These are phyloP conservation scores for Incumbomyces lentus DNA, from an alignment of 2,329 filamentous ascomycete genomes.

Conservation along the genomic window DNA sequence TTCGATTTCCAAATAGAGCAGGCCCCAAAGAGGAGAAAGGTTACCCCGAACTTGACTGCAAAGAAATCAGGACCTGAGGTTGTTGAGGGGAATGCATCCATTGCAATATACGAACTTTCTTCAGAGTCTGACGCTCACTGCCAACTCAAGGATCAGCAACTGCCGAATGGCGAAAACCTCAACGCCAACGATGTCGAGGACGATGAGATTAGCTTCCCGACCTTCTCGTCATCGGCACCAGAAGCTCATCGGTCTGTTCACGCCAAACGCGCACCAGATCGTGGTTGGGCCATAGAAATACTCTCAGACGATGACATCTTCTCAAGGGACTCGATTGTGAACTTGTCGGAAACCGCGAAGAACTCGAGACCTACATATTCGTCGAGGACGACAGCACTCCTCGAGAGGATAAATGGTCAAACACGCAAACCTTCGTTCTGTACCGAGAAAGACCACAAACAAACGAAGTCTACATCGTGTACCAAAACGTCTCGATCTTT, in stretches of 20 bases:
- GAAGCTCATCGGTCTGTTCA: slow-evolving; percentile 12
- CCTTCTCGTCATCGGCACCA: slow-evolving; percentile 33
- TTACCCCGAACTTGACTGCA: slow-evolving; percentile 13
- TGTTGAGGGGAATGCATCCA: neutral
- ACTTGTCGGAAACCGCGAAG: slow-evolving; percentile 8
- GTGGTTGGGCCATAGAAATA: slow-evolving; percentile 24
- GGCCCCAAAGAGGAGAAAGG: slow-evolving; percentile 25
- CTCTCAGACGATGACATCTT: slow-evolving; percentile 27
- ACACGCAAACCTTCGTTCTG: slow-evolving; percentile 1
- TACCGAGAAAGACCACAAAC: slow-evolving; percentile 1
- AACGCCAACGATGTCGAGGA: slow-evolving; percentile 15
- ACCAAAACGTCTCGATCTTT: slow-evolving; percentile 1
- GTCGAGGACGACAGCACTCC: slow-evolving; percentile 30
- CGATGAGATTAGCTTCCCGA: slow-evolving; percentile 29
- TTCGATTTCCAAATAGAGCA: slow-evolving; percentile 11
- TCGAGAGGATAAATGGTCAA: slow-evolving; percentile 25
- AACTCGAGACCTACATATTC: slow-evolving; percentile 25
- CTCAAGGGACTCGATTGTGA: slow-evolving; percentile 18
- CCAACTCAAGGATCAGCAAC: neutral
- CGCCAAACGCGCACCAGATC: neutral
- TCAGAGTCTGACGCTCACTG: slow-evolving; percentile 10
- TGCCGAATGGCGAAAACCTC: slow-evolving; percentile 5
- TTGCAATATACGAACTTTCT: slow-evolving; percentile 10
- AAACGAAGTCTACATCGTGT: slow-evolving; percentile 12
- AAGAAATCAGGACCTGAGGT: neutral